phyloP scores from a whole-genome alignment of 1,139 yeast genomes.

The Kodamaea fungicola region DNA sequence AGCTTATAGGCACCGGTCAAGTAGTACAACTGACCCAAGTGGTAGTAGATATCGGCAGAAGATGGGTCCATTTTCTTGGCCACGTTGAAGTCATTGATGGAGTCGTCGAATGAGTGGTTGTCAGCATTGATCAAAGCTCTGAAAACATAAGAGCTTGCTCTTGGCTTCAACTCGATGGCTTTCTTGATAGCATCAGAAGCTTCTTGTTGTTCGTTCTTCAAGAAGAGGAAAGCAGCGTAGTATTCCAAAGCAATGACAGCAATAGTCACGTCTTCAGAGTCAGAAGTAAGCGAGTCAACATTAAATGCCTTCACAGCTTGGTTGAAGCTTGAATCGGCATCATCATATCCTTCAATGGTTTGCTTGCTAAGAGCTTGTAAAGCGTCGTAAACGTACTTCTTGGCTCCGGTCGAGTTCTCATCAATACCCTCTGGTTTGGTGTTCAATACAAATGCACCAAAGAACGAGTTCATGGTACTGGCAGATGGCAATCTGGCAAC shows the following conservation, averaged over 20 bases:
- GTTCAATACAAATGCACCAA: slow-evolving; percentile 64
- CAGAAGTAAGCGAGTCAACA: slow-evolving; percentile 31
- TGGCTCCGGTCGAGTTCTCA: slow-evolving; percentile 48
- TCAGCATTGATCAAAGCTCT: slow-evolving; percentile 87
- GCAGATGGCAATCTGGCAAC: slow-evolving; percentile 70
- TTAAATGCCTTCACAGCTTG: slow-evolving; percentile 63
- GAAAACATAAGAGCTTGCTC: slow-evolving; percentile 79
- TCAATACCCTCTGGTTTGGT: slow-evolving; percentile 48
- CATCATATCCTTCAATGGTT: slow-evolving; percentile 68
- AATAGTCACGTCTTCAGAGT: slow-evolving; percentile 48
- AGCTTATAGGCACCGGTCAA: slow-evolving; percentile 69
- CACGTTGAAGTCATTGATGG: slow-evolving; percentile 65
- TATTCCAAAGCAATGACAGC: slow-evolving; percentile 74
- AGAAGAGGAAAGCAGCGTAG: slow-evolving; percentile 76
- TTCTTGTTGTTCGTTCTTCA: slow-evolving; percentile 66
- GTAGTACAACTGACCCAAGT: slow-evolving; percentile 89
- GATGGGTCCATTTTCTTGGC: slow-evolving; percentile 71
- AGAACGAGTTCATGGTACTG: slow-evolving; percentile 79
- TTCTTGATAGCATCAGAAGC: slow-evolving; percentile 58
- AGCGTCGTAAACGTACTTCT: slow-evolving; percentile 66
- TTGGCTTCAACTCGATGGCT: slow-evolving; percentile 67
- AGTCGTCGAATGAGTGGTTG: slow-evolving; percentile 57
- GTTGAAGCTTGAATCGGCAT: slow-evolving; percentile 65
- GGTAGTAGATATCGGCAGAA: slow-evolving; percentile 85
- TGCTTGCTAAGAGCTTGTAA: slow-evolving; percentile 59